Evolutionary conservation across 2,329 filamentous ascomycete genomes (phyloP).

Genomic region (Penicillium oxalicum): DNA sequence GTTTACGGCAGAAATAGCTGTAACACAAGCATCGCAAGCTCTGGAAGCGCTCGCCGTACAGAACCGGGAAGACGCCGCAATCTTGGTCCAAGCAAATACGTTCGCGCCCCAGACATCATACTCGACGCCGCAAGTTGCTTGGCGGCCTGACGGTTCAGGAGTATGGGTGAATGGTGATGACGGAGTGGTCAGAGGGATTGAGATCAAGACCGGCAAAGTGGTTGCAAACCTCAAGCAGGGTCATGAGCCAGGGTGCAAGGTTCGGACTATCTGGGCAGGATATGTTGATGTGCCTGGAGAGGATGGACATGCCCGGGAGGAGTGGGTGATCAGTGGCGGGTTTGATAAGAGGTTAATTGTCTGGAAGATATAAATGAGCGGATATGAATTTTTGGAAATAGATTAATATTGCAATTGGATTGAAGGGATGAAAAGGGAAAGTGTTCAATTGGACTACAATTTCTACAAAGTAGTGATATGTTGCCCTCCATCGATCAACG

Average conservation of each 20-base stretch:
- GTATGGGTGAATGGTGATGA: conserved; percentile 63
- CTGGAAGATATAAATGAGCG: conserved; percentile 40
- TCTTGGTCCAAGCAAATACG: conserved; percentile 54
- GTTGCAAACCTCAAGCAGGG: conserved; percentile 44
- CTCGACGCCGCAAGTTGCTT: conserved; percentile 56
- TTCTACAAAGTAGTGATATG: conserved; percentile 26
- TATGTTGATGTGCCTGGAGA: conserved; percentile 28
- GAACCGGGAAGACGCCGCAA: conserved; percentile 54
- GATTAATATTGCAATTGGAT: not conserved
- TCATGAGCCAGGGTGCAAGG: conserved; percentile 54
- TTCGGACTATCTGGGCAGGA: conserved; percentile 54
- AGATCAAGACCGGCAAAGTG: conserved; percentile 54
- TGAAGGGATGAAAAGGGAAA: not conserved
- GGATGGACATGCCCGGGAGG: conserved; percentile 32
- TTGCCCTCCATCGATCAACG: conserved; percentile 47
- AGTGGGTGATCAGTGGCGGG: conserved; percentile 57
- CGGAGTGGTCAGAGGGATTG: conserved; percentile 55
- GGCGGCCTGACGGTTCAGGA: conserved; percentile 57
- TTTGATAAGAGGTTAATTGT: conserved; percentile 58
- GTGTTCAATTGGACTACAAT: not conserved
- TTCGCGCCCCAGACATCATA: conserved; percentile 60
- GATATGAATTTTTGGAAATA: not conserved
- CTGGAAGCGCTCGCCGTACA: conserved; percentile 47
- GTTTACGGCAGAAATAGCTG: conserved; percentile 6
- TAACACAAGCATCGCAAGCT: conserved; percentile 49